Evolutionary conservation across 495 filamentous ascomycete genomes (phyloP).

Genomic region (Penicillium egyptiacum): DNA sequence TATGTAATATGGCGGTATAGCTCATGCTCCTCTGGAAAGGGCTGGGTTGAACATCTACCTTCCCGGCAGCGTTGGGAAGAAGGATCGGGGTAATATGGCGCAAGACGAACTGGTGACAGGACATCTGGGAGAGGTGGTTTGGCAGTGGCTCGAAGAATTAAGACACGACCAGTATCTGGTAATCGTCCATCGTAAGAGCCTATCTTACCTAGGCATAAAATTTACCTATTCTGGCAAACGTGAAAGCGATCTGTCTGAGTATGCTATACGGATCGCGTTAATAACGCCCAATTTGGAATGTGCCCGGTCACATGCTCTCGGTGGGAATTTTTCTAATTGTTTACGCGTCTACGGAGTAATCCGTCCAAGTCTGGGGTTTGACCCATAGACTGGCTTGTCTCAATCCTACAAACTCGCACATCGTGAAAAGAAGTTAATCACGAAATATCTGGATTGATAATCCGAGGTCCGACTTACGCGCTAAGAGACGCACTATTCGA

Average conservation of each 20-base stretch:
- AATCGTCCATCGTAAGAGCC: constrained; percentile 18
- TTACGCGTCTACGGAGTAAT: too few relatives aligned
- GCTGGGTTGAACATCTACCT: constrained; percentile 14
- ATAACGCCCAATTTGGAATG: background rate
- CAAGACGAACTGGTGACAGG: constrained; percentile 22
- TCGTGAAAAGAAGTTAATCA: background rate
- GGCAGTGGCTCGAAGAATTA: constrained; percentile 21
- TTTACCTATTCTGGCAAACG: constrained; percentile 2
- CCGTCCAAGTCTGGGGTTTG: background rate
- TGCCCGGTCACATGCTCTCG: background rate
- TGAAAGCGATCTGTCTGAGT: background rate
- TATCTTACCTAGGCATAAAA: constrained; percentile 1
- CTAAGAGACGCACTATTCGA: background rate
- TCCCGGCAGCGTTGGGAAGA: constrained; percentile 13
- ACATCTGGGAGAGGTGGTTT: constrained; percentile 18
- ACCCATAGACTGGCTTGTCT: background rate
- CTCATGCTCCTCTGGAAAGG: constrained; percentile 19
- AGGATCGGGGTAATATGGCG: constrained; percentile 17
- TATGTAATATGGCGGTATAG: constrained; percentile 19
- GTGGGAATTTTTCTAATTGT: background rate
- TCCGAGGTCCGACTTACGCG: constrained; percentile 6
- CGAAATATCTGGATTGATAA: constrained; percentile 2
- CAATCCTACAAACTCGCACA: background rate
- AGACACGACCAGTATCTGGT: constrained; percentile 18
- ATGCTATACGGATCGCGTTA: too few relatives aligned